Evolutionary conservation across 1,284 basidiomycete genomes (phyloP), one percentile per base, ranked within the genome.

Genomic region (Melanopsichium pennsylvanicum): DNA sequence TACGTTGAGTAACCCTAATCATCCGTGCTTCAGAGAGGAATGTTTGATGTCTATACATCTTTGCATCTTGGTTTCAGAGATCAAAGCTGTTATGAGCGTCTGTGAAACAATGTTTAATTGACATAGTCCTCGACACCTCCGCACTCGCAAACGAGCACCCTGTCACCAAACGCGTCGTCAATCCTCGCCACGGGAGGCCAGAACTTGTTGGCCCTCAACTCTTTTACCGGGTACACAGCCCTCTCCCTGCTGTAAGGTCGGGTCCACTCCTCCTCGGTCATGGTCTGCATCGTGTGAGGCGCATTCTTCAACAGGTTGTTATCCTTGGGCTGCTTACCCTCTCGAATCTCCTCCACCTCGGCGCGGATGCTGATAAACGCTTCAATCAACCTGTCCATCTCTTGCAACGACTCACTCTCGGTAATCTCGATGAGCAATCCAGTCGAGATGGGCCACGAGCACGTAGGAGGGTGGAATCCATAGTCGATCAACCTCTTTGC

Each of bases 291-390:
- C 0, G 95, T 89, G 82, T 97, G 95, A 35, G 95, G 95, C 0
- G 95, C 92, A 77, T 96, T 93, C 83, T 90, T 93, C 72, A 98
- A 85, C 34, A 96, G 82, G 81, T 97, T 97, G 66, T 70, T 48
- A 29, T 76, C 67, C 34, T 58, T 62, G 38, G 69, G 63, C 83
- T 91, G 90, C 78, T 88, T 89, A 46, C 93, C 94, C 13, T 86
- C 84, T 39, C 90, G 87, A 73, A 98, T 87, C 62, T 95, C 92
- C 67, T 95, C 89, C 1, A 89, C 92, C 82, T 98, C 95, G 70
- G 88, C 85, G 47, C 93, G 89, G 74, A 98, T 98, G 68, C 90
- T 87, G 70, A 98, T 94, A 89, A 97, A 93, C 6, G 95, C 94
- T 71, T 97, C 91, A 82, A 93, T 92, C 85, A 97, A 95, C 75